These are phyloP conservation scores for Nemania abortiva DNA, from an alignment of 2,329 filamentous ascomycete genomes.

Conservation along the genomic window DNA sequence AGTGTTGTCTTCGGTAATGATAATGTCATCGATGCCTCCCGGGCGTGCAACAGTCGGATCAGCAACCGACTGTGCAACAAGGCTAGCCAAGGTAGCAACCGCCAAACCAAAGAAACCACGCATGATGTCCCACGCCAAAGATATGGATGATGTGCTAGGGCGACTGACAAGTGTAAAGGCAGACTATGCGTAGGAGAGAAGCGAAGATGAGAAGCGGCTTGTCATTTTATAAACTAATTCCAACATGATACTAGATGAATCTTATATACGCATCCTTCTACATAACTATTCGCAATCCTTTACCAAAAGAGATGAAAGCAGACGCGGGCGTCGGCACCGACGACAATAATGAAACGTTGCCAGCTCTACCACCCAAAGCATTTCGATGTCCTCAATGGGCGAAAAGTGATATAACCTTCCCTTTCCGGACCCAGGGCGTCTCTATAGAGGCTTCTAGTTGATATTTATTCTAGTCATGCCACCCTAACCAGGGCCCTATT, in stretches of 20 bases:
- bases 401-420: conserved; percentile 37
- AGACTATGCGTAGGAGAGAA: neutral
- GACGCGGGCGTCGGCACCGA: neutral
- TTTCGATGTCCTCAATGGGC: conserved; percentile 1
- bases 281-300: neutral
- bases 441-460: conserved; percentile 11
- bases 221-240: neutral
- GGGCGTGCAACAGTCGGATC: conserved; percentile 31
- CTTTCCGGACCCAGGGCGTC: conserved; percentile 27
- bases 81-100: conserved; percentile 31
- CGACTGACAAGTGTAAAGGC: neutral
- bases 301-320: neutral
- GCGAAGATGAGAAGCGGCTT: conserved; percentile 8
- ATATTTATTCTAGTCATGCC: conserved; percentile 30
- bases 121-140: conserved; percentile 30
- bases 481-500: conserved; percentile 25
- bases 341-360: conserved; percentile 33
- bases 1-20: conserved; percentile 35
- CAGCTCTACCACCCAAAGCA: neutral
- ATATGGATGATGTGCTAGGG: neutral
- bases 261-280: conserved; percentile 28
- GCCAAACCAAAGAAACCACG: conserved; percentile 34
- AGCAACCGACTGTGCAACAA: conserved; percentile 31
- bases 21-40: conserved; percentile 31
- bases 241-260: neutral